Evolutionary conservation across 495 filamentous ascomycete genomes (phyloP), one percentile per base, ranked within the genome.

Genomic region (Hypoxylon fragiforme): DNA sequence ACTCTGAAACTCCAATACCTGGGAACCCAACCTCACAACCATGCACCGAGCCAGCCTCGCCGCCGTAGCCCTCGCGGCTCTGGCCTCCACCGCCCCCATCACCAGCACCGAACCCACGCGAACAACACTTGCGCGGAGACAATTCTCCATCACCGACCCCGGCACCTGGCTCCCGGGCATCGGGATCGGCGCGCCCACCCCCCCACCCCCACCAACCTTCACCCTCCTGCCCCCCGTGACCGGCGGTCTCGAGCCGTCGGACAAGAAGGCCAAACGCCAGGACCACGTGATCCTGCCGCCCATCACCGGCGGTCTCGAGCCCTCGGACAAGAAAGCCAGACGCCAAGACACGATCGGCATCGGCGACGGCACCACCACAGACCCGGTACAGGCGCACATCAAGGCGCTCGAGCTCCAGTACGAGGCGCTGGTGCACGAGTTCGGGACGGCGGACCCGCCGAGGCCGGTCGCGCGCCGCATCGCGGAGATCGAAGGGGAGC

Each of bases 231-330:
- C 58, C 1, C 57, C 58, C 21, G 54, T 67, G 44, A 60, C 62
- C 0, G 90, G 91, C 36, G 51, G 41, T 3, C 31, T 73, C 21
- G 52, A 67, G 12, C 68, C 69, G 7, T 49, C 54, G 2, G 65
- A 70, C 60, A 57, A 60, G 53, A 69, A 53, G 49, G n/a, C n/a
- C n/a, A 53, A 48, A 40, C 54, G 49, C 5, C 49, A 65, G 55
- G 57, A 56, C 42, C 3, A 9, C 31, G 31, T 34, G 4, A 46
- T 65, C 24, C 44, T 67, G 4, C 62, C 58, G 1, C 57, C 58
- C 26, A 57, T 67, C 48, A 60, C 62, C 0, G 90, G 91, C 39
- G 51, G 41, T 3, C 31, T 73, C 18, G 52, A 67, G 12, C 68
- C 69, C 5, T 49, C 54, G 2, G 65, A 70, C 60, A 57, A 60